These are phyloP conservation scores for Phanerochaete sordida DNA, from an alignment of 768 basidiomycete species.

Conservation along the genomic window DNA sequence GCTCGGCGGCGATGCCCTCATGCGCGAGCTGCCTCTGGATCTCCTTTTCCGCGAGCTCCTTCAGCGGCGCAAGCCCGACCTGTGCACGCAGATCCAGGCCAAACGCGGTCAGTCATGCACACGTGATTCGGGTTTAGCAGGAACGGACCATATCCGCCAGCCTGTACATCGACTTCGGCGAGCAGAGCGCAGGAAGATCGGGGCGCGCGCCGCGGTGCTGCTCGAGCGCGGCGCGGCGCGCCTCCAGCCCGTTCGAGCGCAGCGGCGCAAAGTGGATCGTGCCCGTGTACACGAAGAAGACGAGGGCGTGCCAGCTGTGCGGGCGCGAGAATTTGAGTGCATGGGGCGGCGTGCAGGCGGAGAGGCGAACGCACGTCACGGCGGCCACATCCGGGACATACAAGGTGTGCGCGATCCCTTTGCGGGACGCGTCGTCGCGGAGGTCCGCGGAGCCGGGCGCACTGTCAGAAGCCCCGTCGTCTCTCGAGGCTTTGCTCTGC, in stretches of 20 bases:
- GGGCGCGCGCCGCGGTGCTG: not conserved
- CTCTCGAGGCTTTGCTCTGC: not conserved
- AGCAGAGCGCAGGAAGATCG: not conserved
- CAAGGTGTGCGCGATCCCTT: not conserved
- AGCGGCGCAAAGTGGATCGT: slow-evolving; percentile 3
- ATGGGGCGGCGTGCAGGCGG: not conserved
- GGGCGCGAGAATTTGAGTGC: not conserved
- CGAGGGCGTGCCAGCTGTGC: slow-evolving; percentile 2
- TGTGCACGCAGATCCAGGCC: not conserved
- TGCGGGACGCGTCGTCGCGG: not conserved
- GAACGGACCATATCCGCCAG: slow-evolving; percentile 7
- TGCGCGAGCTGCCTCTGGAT: not conserved
- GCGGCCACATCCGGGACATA: not conserved
- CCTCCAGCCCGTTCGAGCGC: not conserved
- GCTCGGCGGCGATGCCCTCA: not conserved
- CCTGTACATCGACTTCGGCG: slow-evolving; percentile 9
- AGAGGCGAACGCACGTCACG: not conserved
- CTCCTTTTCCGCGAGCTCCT: not conserved
- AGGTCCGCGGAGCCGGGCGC: not conserved
- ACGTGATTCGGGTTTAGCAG: no score
- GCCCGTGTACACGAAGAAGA: slow-evolving; percentile 8
- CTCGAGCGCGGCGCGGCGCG: not conserved
- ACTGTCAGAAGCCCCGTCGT: no score
- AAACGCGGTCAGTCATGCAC: not conserved
- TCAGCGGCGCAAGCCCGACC: not conserved